A percentile compares a stretch with the other conserved stretches of the same genome.
These are phyloP conservation scores for Fusarium robinianum DNA, from an alignment of 2,329 filamentous ascomycete genomes.

Conservation along the genomic window DNA sequence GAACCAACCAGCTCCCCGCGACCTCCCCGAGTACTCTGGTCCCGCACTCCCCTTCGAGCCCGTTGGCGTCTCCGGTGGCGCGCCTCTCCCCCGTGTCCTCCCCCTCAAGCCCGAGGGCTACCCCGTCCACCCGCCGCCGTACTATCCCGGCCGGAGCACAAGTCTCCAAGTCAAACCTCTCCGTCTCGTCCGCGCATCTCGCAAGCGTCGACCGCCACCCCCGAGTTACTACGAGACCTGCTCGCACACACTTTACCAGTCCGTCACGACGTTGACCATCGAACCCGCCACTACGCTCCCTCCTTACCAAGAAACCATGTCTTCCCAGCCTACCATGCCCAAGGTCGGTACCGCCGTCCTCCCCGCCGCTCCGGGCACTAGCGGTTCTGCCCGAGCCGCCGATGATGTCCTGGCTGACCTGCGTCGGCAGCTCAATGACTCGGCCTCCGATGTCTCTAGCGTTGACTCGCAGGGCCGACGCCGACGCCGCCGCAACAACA, in stretches of 20 bases:
- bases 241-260: slow-evolving; percentile 19
- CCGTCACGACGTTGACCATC: slow-evolving; percentile 22
- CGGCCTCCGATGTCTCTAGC: slow-evolving; percentile 27
- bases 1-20: slow-evolving; percentile 14
- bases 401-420: slow-evolving; percentile 27
- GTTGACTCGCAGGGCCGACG: slow-evolving; percentile 25
- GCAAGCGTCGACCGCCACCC: slow-evolving; percentile 16
- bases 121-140: slow-evolving; percentile 23
- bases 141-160: slow-evolving; percentile 17
- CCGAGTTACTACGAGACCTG: slow-evolving; percentile 25
- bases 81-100: slow-evolving; percentile 24
- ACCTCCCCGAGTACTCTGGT: slow-evolving; percentile 23
- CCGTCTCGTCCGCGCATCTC: slow-evolving; percentile 23
- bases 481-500: slow-evolving; percentile 28
- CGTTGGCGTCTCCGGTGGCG: slow-evolving; percentile 21
- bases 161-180: slow-evolving; percentile 28
- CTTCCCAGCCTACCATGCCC: slow-evolving; percentile 21
- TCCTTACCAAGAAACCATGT: slow-evolving; percentile 23
- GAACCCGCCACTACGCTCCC: slow-evolving; percentile 22
- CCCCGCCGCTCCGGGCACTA: slow-evolving; percentile 7
- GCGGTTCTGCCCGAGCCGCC: slow-evolving; percentile 19
- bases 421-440: slow-evolving; percentile 27
- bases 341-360: slow-evolving; percentile 23
- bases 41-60: slow-evolving; percentile 14
- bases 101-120: slow-evolving; percentile 26